A percentile compares a stretch with the other conserved stretches of the same genome.
Conservation (phyloP, 306 rosid genomes). For the Medicago arabica region DNA sequence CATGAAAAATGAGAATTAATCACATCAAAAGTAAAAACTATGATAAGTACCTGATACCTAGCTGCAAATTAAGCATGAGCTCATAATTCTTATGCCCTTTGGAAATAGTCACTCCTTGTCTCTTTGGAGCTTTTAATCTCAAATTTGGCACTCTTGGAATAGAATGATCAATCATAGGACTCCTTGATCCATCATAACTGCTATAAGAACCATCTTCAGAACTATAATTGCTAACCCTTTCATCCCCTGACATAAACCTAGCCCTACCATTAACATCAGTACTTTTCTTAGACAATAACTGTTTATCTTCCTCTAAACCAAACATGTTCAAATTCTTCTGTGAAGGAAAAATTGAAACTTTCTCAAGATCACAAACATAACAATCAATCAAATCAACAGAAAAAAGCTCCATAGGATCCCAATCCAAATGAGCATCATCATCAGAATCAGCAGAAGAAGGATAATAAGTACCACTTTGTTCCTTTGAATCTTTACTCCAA, state of each 20-base stretch:
- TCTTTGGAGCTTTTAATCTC: conserved; percentile 59
- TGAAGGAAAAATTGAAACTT: conserved; percentile 70
- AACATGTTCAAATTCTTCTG: conserved; percentile 61
- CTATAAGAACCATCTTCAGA: conserved; percentile 50
- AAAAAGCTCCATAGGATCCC: conserved; percentile 71
- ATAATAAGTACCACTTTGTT: conserved; percentile 75
- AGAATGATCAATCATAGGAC: conserved; percentile 44
- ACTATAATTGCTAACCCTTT: conserved; percentile 55
- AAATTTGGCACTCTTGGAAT: conserved; percentile 45
- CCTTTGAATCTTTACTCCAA: conserved; percentile 71
- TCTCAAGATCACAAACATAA: conserved; percentile 55
- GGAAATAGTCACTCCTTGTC: conserved; percentile 79
- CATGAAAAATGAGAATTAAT: not conserved
- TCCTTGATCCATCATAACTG: conserved; percentile 46
- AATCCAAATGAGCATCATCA: conserved; percentile 36
- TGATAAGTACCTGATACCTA: conserved; percentile 88
- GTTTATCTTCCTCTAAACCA: conserved; percentile 49
- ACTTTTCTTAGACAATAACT: conserved; percentile 36
- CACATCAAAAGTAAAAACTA: conserved; percentile 35
- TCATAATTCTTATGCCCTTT: conserved; percentile 92
- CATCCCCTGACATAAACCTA: conserved; percentile 54
- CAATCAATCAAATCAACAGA: conserved; percentile 59
- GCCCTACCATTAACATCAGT: conserved; percentile 47
- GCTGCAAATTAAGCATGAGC: conserved; percentile 97
- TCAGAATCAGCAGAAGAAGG: conserved; percentile 48